Percentiles rank a stretch among this genome's conserved stretches.
Conservation (phyloP, 2,329 filamentous ascomycete genomes). For the Pseudonectria foliicola region DNA sequence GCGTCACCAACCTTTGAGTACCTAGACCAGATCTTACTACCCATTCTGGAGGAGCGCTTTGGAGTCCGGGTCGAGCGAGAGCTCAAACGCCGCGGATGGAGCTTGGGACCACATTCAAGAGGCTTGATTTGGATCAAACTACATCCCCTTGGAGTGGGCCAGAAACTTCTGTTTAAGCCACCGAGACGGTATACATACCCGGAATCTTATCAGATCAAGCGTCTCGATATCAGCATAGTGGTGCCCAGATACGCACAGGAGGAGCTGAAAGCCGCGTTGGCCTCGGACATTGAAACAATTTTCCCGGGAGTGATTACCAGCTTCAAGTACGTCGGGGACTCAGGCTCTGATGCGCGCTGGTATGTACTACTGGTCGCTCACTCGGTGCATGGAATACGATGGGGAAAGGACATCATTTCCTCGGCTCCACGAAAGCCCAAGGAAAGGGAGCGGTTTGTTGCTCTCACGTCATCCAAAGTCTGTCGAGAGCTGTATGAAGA, state of each 20-base stretch:
- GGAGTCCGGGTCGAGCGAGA: conserved; percentile 38
- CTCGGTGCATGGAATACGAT: conserved; percentile 36
- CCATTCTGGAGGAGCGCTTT: conserved; percentile 44
- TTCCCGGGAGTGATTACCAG: conserved; percentile 38
- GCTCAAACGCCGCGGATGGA: conserved; percentile 45
- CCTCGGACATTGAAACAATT: conserved; percentile 30
- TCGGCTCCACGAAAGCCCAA: conserved; percentile 35
- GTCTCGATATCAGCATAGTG: conserved; percentile 45
- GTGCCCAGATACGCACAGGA: conserved; percentile 38
- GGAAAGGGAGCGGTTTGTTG: conserved; percentile 23
- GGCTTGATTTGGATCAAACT: conserved; percentile 40
- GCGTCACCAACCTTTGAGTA: conserved; percentile 56
- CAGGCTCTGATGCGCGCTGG: conserved; percentile 41
- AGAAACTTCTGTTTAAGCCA: conserved; percentile 30
- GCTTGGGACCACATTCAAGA: conserved; percentile 31
- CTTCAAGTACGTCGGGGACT: conserved; percentile 44
- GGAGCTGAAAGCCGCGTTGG: conserved; percentile 33
- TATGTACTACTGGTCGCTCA: conserved; percentile 52
- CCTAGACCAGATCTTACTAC: conserved; percentile 53
- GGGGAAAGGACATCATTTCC: conserved; percentile 40
- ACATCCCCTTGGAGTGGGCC: conserved; percentile 25
- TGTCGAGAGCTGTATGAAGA: conserved; percentile 40
- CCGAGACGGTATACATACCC: conserved; percentile 15
- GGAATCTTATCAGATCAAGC: conserved; percentile 30
- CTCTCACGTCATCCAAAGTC: conserved; percentile 38